Evolutionary conservation across 495 filamentous ascomycete genomes (phyloP).

Genomic region (Hypomontagnella submonticulosa): DNA sequence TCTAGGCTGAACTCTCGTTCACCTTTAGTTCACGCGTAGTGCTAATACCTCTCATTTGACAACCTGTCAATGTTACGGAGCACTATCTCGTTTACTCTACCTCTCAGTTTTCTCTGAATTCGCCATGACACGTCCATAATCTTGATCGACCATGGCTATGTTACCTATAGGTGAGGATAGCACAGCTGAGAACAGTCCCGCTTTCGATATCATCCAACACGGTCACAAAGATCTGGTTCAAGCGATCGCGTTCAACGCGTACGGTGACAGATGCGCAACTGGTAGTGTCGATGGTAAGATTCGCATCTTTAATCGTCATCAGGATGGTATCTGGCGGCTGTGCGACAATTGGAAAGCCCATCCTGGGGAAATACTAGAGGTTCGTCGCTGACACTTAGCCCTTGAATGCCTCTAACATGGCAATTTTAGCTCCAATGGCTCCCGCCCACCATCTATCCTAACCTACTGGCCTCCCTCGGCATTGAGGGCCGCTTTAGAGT

Average conservation of each 20-base stretch:
- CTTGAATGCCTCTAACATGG: constrained; percentile 10
- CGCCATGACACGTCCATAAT: constrained; percentile 10
- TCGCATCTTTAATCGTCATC: constrained; percentile 86
- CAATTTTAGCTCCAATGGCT: constrained; percentile 78
- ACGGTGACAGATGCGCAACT: constrained; percentile 90
- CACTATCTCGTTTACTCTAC: neutral
- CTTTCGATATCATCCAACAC: constrained; percentile 62
- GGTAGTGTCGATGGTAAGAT: constrained; percentile 93
- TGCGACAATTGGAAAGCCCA: constrained; percentile 93
- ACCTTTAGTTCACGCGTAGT: too few species aligned
- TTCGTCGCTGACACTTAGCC: constrained; percentile 52
- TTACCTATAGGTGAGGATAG: constrained; percentile 33
- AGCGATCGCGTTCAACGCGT: constrained; percentile 76
- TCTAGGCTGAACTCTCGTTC: too few species aligned
- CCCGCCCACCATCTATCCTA: constrained; percentile 65
- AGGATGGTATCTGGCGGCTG: constrained; percentile 79
- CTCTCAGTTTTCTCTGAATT: neutral
- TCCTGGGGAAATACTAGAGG: constrained; percentile 89
- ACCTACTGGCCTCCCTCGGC: constrained; percentile 72
- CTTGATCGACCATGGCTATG: constrained; percentile 30
- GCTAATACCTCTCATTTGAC: too few species aligned
- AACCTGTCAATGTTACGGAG: neutral
- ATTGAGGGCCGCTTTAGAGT: constrained; percentile 89
- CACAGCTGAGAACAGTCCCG: constrained; percentile 31
- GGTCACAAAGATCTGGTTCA: constrained; percentile 77